A percentile compares a stretch with the other conserved stretches of the same genome.
phyloP scores from a whole-genome alignment of 768 basidiomycete genomes.

The Boletus subcaerulescens region DNA sequence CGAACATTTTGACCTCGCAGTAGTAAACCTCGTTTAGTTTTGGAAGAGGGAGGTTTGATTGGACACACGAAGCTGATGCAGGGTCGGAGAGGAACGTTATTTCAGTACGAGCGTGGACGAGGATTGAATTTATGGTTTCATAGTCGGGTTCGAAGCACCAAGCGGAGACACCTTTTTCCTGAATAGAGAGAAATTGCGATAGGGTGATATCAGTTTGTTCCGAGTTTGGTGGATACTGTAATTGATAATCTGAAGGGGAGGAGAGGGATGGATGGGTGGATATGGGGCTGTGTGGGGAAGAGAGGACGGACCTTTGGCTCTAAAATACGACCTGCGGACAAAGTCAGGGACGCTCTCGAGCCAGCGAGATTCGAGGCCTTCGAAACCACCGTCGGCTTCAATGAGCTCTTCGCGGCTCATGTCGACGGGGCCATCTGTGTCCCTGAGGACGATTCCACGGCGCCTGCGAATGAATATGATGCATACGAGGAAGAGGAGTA shows the following conservation, averaged over 20 bases:
- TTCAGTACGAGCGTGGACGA: slow-evolving; percentile 95
- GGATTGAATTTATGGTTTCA: slow-evolving; percentile 86
- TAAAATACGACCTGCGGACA: slow-evolving; percentile 66
- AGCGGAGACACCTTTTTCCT: slow-evolving; percentile 98
- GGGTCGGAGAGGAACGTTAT: slow-evolving; percentile 98
- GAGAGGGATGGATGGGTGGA: slow-evolving; percentile 1
- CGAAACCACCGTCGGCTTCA: slow-evolving; percentile 91
- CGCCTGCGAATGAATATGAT: slow-evolving; percentile 79
- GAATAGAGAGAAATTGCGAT: slow-evolving; percentile 97
- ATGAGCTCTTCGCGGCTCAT: slow-evolving; percentile 89
- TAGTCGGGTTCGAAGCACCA: slow-evolving; percentile 99
- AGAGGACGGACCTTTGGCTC: slow-evolving; percentile 74
- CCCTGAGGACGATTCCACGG: slow-evolving; percentile 73
- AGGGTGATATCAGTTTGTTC: slow-evolving; percentile 96
- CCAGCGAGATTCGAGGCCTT: slow-evolving; percentile 91
- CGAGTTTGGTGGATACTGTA: slow-evolving; percentile 94
- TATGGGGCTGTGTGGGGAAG: background rate
- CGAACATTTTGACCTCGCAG: slow-evolving; percentile 99
- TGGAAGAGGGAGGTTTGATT: slow-evolving; percentile 94
- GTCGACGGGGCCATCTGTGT: slow-evolving; percentile 90
- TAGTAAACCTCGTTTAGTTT: slow-evolving; percentile 99
- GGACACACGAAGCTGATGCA: slow-evolving; percentile 89
- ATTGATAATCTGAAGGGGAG: slow-evolving; percentile 62
- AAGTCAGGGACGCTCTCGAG: slow-evolving; percentile 75
- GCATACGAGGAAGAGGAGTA: slow-evolving; percentile 88